Base-by-base conservation (phyloP, 768 basidiomycete genomes). In the Panus rudis region DNA sequence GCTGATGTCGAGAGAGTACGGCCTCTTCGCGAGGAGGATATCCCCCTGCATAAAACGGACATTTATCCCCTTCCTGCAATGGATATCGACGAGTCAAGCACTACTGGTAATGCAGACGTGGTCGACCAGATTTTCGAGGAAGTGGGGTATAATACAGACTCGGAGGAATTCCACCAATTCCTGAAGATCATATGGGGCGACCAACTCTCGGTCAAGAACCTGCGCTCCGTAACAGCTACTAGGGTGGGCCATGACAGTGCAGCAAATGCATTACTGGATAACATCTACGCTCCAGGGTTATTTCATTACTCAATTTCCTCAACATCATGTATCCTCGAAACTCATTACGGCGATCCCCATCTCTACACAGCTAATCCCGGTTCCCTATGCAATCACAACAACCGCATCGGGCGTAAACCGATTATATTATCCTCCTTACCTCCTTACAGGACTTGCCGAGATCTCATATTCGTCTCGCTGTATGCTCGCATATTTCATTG, bases 271-370 rank as follows among this genome's bases (percentile, higher is more conserved):
- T 63, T 59, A 31, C 47, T 54, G 0, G 52, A 59, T 47, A 52
- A 34, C 3, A 52, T 51, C 0, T 60, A 52, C 52, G 48, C 60
- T 12, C 61, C 62, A 1, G 67, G 68, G 0, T 52, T 69, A 1
- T 69, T 70, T 48, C 69, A 70, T 45, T 54, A 39, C 7, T 63
- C 67, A 43, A 65, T 68, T 19, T 57, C 63, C 2, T 61, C 62
- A 21, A 46, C 52, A 4, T 57, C 54, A 26, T 64, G 64, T 0
- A 28, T 58, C 3, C 32, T 71, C 4, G 39, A 57, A 4, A 62
- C 51, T 0, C 65, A 68, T 46, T 68, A 45, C 28, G 69, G 67
- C 4, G 52, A 55, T n/a, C 53, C 61, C 0, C 28, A 52, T 22
- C 43, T 53, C 16, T 60, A 59, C 2, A 23, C 49, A 3, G 51